Conservation (phyloP, 352 stramenopile genomes). For the Phytopythium aichiense region DNA sequence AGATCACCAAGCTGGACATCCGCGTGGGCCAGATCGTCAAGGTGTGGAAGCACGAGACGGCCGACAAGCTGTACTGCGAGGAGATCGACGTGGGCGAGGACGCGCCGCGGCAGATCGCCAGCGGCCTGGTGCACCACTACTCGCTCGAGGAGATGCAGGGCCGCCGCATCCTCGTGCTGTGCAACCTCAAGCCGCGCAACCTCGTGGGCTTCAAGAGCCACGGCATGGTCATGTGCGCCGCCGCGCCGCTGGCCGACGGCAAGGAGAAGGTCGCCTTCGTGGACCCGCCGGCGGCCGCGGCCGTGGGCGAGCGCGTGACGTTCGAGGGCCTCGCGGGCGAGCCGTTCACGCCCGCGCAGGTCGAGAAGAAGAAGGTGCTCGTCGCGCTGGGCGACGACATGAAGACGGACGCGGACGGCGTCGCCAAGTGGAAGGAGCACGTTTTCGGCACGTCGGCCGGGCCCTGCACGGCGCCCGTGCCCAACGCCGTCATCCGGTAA, state of each 20-base stretch:
- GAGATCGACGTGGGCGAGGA: constrained; percentile 91
- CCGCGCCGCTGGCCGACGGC: constrained; percentile 51
- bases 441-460: constrained; percentile 70
- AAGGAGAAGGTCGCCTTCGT: constrained; percentile 86
- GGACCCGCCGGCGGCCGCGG: constrained; percentile 66
- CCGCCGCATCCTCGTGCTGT: constrained; percentile 83
- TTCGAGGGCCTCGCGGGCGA: constrained; percentile 69
- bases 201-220: constrained; percentile 90
- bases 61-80: constrained; percentile 91
- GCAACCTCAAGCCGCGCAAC: constrained; percentile 90
- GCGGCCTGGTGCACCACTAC: constrained; percentile 84
- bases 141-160: constrained; percentile 85
- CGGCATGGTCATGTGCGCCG: constrained; percentile 91
- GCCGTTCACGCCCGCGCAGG: constrained; percentile 73
- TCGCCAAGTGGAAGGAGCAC: constrained; percentile 85
- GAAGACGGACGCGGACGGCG: constrained; percentile 69
- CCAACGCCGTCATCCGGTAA: constrained; percentile 80
- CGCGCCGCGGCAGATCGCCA: constrained; percentile 80
- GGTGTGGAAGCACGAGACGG: constrained; percentile 89
- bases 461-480: constrained; percentile 63
- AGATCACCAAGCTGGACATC: constrained; percentile 92
- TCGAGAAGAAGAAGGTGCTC: constrained; percentile 91
- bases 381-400: constrained; percentile 71
- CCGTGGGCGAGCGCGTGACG: constrained; percentile 69
- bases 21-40: constrained; percentile 90